Percentiles rank a stretch among this genome's conserved stretches.
phyloP scores from a whole-genome alignment of 2,329 filamentous ascomycete genomes.

The Tetracladium maxilliforme region DNA sequence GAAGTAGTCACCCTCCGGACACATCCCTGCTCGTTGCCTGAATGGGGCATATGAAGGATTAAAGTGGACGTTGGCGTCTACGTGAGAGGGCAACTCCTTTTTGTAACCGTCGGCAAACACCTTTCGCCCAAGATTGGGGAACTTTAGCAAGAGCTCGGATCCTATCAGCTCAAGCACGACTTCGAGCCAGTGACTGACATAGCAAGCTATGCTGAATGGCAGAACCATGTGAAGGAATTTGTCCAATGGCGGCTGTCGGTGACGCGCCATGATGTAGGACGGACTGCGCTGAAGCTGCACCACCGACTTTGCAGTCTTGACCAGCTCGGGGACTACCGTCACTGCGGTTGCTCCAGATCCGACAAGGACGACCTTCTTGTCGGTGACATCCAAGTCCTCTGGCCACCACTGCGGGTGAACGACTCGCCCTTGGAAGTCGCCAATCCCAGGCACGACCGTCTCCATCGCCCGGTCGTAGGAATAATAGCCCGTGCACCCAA shows the following conservation, averaged over 20 bases:
- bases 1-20: conserved; percentile 35
- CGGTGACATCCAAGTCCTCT: conserved; percentile 45
- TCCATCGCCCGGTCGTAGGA: conserved; percentile 50
- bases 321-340: conserved; percentile 56
- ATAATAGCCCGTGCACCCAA: conserved; percentile 55
- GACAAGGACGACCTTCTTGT: conserved; percentile 57
- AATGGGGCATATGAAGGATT: conserved; percentile 46
- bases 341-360: conserved; percentile 66
- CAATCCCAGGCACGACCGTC: conserved; percentile 48
- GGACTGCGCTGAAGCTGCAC: conserved; percentile 73
- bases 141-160: conserved; percentile 31
- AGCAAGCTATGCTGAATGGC: conserved; percentile 25
- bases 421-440: conserved; percentile 46
- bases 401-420: conserved; percentile 71
- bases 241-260: conserved; percentile 27
- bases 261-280: conserved; percentile 51
- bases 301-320: conserved; percentile 45
- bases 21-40: conserved; percentile 59
- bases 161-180: too few relatives aligned
- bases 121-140: conserved; percentile 28
- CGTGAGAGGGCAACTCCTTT: conserved; percentile 31
- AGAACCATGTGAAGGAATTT: conserved; percentile 21
- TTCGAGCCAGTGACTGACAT: conserved; percentile 30
- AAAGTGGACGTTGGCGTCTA: conserved; percentile 43
- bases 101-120: conserved; percentile 27